Conservation (phyloP, 2,329 filamentous ascomycete genomes). For the Mariannaea sp. region DNA sequence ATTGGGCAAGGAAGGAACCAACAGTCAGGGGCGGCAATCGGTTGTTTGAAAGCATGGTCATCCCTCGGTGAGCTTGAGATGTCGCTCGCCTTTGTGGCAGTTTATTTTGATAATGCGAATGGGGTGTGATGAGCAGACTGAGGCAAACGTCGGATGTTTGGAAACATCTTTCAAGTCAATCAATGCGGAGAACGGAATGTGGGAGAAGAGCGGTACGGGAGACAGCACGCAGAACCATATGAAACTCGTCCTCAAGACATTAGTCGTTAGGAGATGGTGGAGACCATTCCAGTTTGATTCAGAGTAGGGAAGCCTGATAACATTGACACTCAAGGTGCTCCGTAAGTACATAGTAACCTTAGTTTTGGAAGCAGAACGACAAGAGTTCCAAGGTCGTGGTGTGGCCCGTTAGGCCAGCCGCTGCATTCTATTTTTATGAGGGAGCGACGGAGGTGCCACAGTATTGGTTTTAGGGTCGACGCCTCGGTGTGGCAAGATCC, state of each 20-base stretch:
- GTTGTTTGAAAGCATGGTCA: background rate
- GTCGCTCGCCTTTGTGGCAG: background rate
- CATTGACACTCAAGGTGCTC: slow-evolving; percentile 17
- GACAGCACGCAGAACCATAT: slow-evolving; percentile 12
- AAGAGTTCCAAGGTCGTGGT: no score
- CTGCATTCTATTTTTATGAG: slow-evolving; percentile 18
- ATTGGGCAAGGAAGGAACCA: slow-evolving; percentile 9
- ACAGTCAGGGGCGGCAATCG: background rate
- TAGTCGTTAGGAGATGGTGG: slow-evolving; percentile 15
- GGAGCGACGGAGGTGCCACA: slow-evolving; percentile 4
- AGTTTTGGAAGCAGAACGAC: no score
- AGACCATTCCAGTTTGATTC: slow-evolving; percentile 11
- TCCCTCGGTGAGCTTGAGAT: background rate
- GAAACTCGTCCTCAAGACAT: slow-evolving; percentile 4
- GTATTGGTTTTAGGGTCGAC: slow-evolving; percentile 1
- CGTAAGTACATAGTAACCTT: no score
- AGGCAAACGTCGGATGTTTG: slow-evolving; percentile 14
- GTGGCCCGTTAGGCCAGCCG: no score
- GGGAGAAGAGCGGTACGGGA: slow-evolving; percentile 2
- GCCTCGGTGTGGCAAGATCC: slow-evolving; percentile 14
- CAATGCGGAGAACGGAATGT: slow-evolving; percentile 19
- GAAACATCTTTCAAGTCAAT: slow-evolving; percentile 15
- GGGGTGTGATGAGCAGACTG: slow-evolving; percentile 1
- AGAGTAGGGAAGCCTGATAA: slow-evolving; percentile 4
- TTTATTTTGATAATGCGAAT: slow-evolving; percentile 6